These are phyloP conservation scores for Trichoderma polysporum DNA, from an alignment of 2,329 filamentous ascomycete genomes.

Conservation along the genomic window DNA sequence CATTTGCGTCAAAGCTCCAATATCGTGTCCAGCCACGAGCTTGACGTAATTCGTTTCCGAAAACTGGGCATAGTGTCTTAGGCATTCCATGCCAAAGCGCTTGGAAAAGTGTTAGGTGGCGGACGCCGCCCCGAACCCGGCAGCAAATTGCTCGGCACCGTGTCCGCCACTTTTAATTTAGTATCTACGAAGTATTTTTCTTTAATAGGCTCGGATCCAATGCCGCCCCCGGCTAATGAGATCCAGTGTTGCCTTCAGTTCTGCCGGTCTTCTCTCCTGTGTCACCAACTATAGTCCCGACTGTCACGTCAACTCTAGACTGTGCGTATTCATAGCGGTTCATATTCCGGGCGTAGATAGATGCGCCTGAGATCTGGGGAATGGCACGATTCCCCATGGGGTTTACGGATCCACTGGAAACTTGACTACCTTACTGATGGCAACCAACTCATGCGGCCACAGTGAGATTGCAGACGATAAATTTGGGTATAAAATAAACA, in stretches of 20 bases:
- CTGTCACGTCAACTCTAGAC: background rate
- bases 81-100: background rate
- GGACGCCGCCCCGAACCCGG: background rate
- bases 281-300: background rate
- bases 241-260: background rate
- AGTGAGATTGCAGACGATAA: background rate
- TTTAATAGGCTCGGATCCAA: background rate
- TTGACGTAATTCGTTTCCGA: background rate
- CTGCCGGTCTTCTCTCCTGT: background rate
- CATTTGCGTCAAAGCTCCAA: background rate
- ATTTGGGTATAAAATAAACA: background rate
- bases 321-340: background rate
- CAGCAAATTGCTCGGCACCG: background rate
- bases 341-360: background rate
- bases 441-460: background rate
- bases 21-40: background rate
- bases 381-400: background rate
- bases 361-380: background rate
- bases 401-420: background rate
- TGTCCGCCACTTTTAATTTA: background rate
- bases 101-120: background rate
- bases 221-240: background rate
- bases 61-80: background rate
- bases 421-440: background rate
- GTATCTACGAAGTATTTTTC: too few relatives aligned